Percentiles rank a stretch among this genome's conserved stretches.
Conservation (phyloP, 768 basidiomycete genomes). For the Boletus barrowsii region DNA sequence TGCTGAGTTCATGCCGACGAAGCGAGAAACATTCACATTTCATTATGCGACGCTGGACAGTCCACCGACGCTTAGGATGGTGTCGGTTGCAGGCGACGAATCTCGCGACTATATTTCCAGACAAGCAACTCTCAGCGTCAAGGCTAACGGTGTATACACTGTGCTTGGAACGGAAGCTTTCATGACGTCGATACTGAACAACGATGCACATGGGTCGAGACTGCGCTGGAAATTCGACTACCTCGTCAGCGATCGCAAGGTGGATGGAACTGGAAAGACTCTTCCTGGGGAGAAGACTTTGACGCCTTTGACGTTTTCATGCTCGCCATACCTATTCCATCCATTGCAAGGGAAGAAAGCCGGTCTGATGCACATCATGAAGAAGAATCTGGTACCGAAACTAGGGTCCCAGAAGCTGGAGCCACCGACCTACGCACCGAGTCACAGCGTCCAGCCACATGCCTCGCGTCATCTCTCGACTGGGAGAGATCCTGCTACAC, state of each 20-base stretch:
- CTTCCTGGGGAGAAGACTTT: slow-evolving; percentile 67
- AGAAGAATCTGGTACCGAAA: slow-evolving; percentile 67
- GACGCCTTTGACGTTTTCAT: slow-evolving; percentile 72
- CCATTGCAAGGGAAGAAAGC: slow-evolving; percentile 64
- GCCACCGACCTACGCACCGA: slow-evolving; percentile 33
- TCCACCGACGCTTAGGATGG: slow-evolving; percentile 64
- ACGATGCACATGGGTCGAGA: slow-evolving; percentile 29
- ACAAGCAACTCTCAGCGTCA: slow-evolving; percentile 68
- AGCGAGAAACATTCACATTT: slow-evolving; percentile 59
- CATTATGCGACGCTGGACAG: slow-evolving; percentile 69
- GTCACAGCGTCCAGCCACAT: background rate
- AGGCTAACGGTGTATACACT: slow-evolving; percentile 70
- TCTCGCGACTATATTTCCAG: slow-evolving; percentile 72
- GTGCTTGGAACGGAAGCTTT: slow-evolving; percentile 63
- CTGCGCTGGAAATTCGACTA: slow-evolving; percentile 81
- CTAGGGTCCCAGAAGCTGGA: slow-evolving; percentile 60
- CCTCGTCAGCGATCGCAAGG: slow-evolving; percentile 58
- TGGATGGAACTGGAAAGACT: slow-evolving; percentile 42
- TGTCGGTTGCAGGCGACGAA: slow-evolving; percentile 66
- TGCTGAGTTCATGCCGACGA: slow-evolving; percentile 63
- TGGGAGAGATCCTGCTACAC: slow-evolving; percentile 4
- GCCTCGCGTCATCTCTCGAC: slow-evolving; percentile 1
- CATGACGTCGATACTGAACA: slow-evolving; percentile 13
- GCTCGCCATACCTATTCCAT: slow-evolving; percentile 61
- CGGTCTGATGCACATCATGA: slow-evolving; percentile 66